Evolutionary conservation across 2,329 filamentous ascomycete species (phyloP).

Genomic region (Emmonsia crescens): DNA sequence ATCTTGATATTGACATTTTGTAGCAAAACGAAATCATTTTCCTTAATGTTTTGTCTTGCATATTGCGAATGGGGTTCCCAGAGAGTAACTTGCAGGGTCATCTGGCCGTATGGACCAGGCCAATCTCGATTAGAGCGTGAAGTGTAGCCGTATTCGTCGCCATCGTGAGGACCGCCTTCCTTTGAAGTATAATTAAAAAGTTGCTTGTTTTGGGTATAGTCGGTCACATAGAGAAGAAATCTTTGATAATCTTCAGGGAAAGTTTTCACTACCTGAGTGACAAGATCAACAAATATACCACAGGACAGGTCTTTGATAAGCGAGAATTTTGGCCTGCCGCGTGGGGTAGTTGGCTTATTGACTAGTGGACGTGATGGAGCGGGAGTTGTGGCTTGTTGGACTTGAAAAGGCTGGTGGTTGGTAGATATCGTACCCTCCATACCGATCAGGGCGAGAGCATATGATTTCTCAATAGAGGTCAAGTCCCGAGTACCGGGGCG

Average conservation of each 20-base stretch:
- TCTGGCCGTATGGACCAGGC: constrained; percentile 63
- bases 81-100: constrained; percentile 59
- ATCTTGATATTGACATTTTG: constrained; percentile 62
- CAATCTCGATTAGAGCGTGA: constrained; percentile 39
- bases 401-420: constrained; percentile 9
- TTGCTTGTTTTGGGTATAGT: constrained; percentile 62
- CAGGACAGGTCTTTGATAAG: constrained; percentile 53
- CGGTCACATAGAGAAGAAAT: constrained; percentile 61
- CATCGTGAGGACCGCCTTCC: constrained; percentile 33
- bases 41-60: constrained; percentile 45
- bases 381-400: background rate
- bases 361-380: background rate
- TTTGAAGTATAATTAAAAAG: constrained; percentile 47
- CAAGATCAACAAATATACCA: constrained; percentile 53
- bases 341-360: background rate
- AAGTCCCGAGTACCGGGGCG: constrained; percentile 21
- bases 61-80: constrained; percentile 56
- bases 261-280: constrained; percentile 58
- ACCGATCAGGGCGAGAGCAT: constrained; percentile 19
- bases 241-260: constrained; percentile 36
- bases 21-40: constrained; percentile 54
- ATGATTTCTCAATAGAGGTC: constrained; percentile 20
- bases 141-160: constrained; percentile 48
- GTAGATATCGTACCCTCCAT: background rate
- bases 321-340: constrained; percentile 41